Evolutionary conservation across 2,329 filamentous ascomycete genomes (phyloP), one percentile per base, ranked within the genome.

Genomic region (Bimuria novae-zelandiae): DNA sequence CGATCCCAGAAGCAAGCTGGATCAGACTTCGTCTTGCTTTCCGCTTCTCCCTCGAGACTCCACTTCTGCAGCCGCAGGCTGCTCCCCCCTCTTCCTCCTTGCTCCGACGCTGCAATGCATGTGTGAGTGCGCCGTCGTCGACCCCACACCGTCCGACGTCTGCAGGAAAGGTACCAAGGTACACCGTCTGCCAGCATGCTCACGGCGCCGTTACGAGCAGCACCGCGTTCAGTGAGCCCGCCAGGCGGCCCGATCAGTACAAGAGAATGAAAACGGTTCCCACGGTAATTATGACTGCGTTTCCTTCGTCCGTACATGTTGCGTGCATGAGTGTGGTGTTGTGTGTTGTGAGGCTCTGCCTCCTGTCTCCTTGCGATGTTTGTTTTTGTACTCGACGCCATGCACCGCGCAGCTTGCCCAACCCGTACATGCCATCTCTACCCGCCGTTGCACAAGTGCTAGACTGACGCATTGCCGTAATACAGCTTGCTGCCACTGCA

Each of bases 401-500:
- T 52, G 47, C 45, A 50, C 56, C 60, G 57, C 57, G 52, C 64
- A 57, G 57, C 56, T 50, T 60, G 57, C 65, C 59, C 61, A 57
- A 63, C 62, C 62, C 55, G 57, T 62, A 52, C 57, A 52, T 17
- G 54, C 56, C 49, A 60, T 60, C 55, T 57, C 61, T 60, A 37
- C 48, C 59, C 54, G 27, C 43, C 52, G 65, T 69, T 54, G 56
- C 57, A 68, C 64, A 57, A 54, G 51, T 56, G 61, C 63, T 57
- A 64, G 71, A 70, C 72, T 74, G 69, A 74, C 70, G 61, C 63
- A 66, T 61, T 60, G 41, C 63, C 59, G 65, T 69, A 58, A 66
- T 61, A 70, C 70, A 86, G 83, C 79, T 87, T 64, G 85, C 82
- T 82, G 84, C 84, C 66, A 76, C 84, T 70, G 83, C 83, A 77